Evolutionary conservation across 306 rosid species (phyloP), one percentile per base, ranked within the genome.

Genomic region (Acacia confusa): DNA sequence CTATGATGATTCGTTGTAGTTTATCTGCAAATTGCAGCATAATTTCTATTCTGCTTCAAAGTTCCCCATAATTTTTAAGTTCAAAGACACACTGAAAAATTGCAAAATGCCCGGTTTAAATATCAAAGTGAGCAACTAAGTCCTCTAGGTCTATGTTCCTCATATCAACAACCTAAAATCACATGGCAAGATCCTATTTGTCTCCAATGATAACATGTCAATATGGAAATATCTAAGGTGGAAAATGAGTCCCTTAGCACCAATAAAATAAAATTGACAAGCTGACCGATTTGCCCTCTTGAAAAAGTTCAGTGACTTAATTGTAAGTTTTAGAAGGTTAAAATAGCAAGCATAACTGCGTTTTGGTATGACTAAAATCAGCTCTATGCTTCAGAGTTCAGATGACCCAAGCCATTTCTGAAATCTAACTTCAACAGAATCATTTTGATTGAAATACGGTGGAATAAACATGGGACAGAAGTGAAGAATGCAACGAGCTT

Each of bases 11-110:
- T 28, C 32, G 66, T 71, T 12, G 45, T 43, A 55, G 25, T 40
- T 72, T 50, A 50, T 65, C 67, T 34, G 71, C 69, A 63, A 63
- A 63, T 63, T 27, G 69, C 69, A 63, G 34, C 40, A 63, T 28
- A 30, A 63, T 32, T 65, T 65, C 7, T 11, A 32, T 65, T 32
- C 70, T 30, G 44, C 70, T 32, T 65, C 24, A 11, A 16, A 32
- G 70, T 32, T 65, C 9, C 43, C 8, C 1, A 9, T 13, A 63
- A 14, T 63, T 63, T 14, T 2, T 55, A n/a, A 20, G 27, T 20
- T 20, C 27, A n/a, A n/a, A n/a, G n/a, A 55, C 27, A 55, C 25
- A 10, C 30, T 3, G 32, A 58, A 24, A 55, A 58, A 22, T 58
- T 58, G 65, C 7, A 24, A 58, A 55, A 9, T 22, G 32, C 30